Conservation (phyloP, 176 grass and related monocot genomes). For the Saccharum officinarum region DNA sequence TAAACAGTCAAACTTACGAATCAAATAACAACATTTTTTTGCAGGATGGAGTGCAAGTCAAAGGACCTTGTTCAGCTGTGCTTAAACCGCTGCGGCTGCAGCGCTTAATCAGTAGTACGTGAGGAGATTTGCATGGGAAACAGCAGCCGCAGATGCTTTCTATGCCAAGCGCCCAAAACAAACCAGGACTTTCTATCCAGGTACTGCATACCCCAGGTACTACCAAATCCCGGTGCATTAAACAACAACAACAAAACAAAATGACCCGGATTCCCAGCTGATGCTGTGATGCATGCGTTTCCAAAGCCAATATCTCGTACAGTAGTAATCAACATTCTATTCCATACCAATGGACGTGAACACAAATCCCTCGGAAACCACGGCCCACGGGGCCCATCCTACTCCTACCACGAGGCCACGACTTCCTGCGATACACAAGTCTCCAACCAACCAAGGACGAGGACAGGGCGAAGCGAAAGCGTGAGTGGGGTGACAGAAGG, state of each 20-base stretch:
- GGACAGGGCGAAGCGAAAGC: not conserved
- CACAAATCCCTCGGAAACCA: not conserved
- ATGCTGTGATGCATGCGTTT: too few relatives aligned
- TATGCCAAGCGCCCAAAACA: not conserved
- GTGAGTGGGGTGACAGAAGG: not conserved
- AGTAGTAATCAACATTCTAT: not conserved
- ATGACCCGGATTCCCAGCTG: too few relatives aligned
- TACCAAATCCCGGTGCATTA: not conserved
- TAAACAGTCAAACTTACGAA: too few relatives aligned
- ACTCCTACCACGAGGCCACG: not conserved
- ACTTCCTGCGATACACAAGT: not conserved
- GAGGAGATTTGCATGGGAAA: too few relatives aligned
- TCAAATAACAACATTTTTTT: too few relatives aligned
- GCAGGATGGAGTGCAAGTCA: too few relatives aligned
- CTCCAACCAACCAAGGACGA: not conserved
- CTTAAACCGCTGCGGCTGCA: too few relatives aligned
- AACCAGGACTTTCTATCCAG: not conserved
- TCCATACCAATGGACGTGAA: not conserved
- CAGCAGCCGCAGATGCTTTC: too few relatives aligned
- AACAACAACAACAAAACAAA: not conserved
- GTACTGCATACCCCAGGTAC: too few relatives aligned
- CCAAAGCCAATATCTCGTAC: not conserved
- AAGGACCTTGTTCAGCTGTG: too few relatives aligned
- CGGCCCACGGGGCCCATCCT: not conserved
- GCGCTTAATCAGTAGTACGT: too few relatives aligned